phyloP scores from a whole-genome alignment of 169 alveolate genomes.

The Plasmodium yoelii region DNA sequence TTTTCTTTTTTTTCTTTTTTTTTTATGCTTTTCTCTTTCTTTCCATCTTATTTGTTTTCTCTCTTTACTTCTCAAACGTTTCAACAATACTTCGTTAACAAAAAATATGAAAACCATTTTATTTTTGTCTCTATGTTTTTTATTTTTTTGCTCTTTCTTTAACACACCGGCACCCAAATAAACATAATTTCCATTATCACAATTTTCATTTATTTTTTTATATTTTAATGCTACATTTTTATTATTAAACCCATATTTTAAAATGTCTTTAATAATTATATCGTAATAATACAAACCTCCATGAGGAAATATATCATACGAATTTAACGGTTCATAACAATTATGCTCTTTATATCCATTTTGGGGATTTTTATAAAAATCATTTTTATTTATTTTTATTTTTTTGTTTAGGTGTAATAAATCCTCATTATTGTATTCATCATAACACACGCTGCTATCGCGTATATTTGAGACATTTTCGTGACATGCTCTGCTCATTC shows the following conservation, averaged over 20 bases:
- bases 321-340: conserved; percentile 17
- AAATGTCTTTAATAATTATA: conserved; percentile 50
- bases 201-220: not conserved
- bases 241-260: conserved; percentile 21
- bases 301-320: conserved; percentile 59
- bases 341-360: not conserved
- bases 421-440: conserved; percentile 44
- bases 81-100: conserved; percentile 41
- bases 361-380: conserved; percentile 16
- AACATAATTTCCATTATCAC: conserved; percentile 4
- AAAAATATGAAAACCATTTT: conserved; percentile 73
- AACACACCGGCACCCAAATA: conserved; percentile 59
- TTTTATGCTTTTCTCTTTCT: not conserved
- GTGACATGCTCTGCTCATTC: not conserved
- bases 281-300: conserved; percentile 68
- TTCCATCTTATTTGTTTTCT: not conserved
- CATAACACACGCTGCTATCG: not conserved
- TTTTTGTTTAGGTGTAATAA: conserved; percentile 38
- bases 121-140: conserved; percentile 50
- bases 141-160: conserved; percentile 27
- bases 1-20: too few species aligned
- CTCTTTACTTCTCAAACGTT: not conserved
- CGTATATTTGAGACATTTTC: not conserved
- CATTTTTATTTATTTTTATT: conserved; percentile 25
- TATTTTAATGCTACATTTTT: not conserved